Conservation (phyloP, 2,329 filamentous ascomycete genomes). For the Rugonectria rugulosa region DNA sequence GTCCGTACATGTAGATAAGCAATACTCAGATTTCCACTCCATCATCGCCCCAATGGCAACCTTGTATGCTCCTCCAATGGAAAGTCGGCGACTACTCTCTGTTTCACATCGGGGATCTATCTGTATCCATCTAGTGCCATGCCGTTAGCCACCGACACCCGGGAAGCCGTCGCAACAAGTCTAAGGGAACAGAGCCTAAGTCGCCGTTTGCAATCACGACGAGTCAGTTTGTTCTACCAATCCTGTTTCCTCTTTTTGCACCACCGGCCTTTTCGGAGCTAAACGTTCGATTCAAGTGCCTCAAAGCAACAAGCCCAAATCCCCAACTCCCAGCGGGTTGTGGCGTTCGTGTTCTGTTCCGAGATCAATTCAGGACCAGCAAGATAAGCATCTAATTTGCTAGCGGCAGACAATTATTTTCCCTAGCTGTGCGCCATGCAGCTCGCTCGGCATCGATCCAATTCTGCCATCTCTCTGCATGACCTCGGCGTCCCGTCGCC, state of each 20-base stretch:
- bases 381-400: background rate
- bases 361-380: background rate
- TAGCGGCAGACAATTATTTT: background rate
- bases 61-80: background rate
- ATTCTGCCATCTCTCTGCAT: constrained; percentile 33
- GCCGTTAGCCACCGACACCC: constrained; percentile 19
- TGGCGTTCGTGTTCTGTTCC: background rate
- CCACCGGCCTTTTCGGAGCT: background rate
- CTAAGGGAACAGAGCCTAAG: background rate
- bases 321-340: background rate
- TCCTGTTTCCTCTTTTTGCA: background rate
- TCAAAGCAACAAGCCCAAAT: constrained; percentile 1
- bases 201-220: background rate
- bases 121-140: constrained; percentile 11
- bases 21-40: no score
- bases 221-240: background rate
- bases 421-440: constrained; percentile 15
- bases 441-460: constrained; percentile 21
- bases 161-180: constrained; percentile 9
- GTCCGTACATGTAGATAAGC: no score
- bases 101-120: background rate
- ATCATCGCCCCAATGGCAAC: no score
- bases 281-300: constrained; percentile 1
- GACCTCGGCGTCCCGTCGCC: constrained; percentile 22
- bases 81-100: background rate